A percentile compares a stretch with the other conserved stretches of the same genome.
Evolutionary conservation across 768 basidiomycete species (phyloP).

Genomic region (Suillus discolor): DNA sequence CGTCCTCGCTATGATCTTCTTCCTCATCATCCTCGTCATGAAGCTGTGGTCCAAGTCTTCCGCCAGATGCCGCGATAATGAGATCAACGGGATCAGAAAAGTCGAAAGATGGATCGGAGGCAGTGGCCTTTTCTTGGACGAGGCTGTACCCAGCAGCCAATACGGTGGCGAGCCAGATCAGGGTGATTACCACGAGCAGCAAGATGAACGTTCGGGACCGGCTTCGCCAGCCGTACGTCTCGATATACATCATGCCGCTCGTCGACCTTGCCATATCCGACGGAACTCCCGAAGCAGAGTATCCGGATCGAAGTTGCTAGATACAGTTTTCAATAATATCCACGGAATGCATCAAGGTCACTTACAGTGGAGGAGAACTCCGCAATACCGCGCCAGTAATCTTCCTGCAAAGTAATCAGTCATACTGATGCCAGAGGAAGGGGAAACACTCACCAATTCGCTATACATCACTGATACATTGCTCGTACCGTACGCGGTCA

Average conservation of each 20-base stretch:
- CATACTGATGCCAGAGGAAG: not conserved
- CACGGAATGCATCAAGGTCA: not conserved
- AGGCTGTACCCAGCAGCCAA: slow-evolving; percentile 8
- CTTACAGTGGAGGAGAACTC: slow-evolving; percentile 14
- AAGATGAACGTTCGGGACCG: slow-evolving; percentile 4
- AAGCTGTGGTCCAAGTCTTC: not conserved
- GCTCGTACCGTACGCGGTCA: slow-evolving; percentile 3
- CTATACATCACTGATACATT: slow-evolving; percentile 1
- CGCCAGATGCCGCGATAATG: slow-evolving; percentile 3
- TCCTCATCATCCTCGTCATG: not conserved
- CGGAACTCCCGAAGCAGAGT: slow-evolving; percentile 5
- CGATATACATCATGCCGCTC: slow-evolving; percentile 9
- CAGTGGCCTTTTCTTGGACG: not conserved
- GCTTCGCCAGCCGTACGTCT: slow-evolving; percentile 10
- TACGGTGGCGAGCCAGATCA: not conserved
- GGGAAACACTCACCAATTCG: not conserved
- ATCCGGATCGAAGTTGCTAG: slow-evolving; percentile 13
- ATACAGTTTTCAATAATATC: not conserved
- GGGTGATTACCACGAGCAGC: slow-evolving; percentile 3
- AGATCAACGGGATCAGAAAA: slow-evolving; percentile 9
- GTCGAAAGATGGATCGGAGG: slow-evolving; percentile 8
- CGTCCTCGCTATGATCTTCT: not conserved
- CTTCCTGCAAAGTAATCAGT: slow-evolving; percentile 8
- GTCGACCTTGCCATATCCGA: slow-evolving; percentile 4
- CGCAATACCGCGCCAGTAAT: slow-evolving; percentile 14